Base-by-base conservation (phyloP, 352 stramenopile species). In the Pythium volutum region DNA sequence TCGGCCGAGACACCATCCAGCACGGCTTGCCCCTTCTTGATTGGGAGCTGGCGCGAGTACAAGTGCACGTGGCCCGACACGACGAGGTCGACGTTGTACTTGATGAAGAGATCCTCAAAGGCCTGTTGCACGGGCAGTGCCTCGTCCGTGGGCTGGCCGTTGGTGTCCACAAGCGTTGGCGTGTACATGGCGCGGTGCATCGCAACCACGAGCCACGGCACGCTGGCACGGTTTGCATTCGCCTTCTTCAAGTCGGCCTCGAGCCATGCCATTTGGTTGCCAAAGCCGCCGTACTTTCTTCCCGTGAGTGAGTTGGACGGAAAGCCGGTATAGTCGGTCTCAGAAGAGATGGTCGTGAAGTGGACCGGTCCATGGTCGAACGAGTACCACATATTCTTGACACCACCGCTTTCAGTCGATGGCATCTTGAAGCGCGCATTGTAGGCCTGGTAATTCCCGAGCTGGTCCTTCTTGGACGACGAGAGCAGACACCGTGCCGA, bases 391-490 rank as follows among this genome's bases (percentile, higher is more conserved):
- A 96, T 97, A 64, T 93, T 93, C 50, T 81, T 59, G 27, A 67
- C 54, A 0, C 80, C 78, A 0, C 67, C 61, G 41, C 67, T 82
- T 63, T 96, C 86, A 2, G 52, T 42, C 11, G 77, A 89, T 18
- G 88, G 88, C 88, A 96, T 96, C 53, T 87, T 83, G 67, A 92
- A 96, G 27, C 85, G 82, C 12, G 74, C 54, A 61, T 97, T 96
- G 68, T 83, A 97, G 1, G 88, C 87, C 34, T 74, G 73, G 69
- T 95, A 97, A 49, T 94, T 95, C 29, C 79, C 70, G 16, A 96
- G 62, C 12, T 72, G 66, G 31, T 84, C 62, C 56, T 73, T 78
- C 64, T 86, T 84, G 47, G 51, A 66, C 0, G 20, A 47, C 23
- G 79, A 88, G 5, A 82, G 2, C 2, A 81, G 51, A 46, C 87